Evolutionary conservation across 2,329 filamentous ascomycete genomes (phyloP).

Genomic region (Aurifilum marmelostoma): DNA sequence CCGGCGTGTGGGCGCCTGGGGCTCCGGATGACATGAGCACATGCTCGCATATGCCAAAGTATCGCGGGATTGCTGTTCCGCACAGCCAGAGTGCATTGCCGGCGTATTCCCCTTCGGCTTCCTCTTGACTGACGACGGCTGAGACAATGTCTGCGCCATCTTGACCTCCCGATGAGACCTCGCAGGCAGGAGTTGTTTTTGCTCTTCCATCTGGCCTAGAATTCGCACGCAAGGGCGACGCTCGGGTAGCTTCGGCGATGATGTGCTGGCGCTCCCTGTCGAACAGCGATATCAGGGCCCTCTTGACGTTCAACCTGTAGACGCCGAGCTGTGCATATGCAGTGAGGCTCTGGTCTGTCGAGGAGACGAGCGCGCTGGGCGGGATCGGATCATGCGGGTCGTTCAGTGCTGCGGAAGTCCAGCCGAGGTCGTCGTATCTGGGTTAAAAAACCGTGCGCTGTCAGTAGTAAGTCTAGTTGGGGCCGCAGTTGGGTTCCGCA

Average conservation of each 20-base stretch:
- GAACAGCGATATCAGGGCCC: conserved; percentile 55
- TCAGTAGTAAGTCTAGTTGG: conserved; percentile 16
- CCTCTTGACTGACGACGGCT: neutral
- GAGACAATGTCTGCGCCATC: neutral
- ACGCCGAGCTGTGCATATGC: conserved; percentile 54
- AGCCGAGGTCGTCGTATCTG: conserved; percentile 33
- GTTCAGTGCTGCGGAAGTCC: conserved; percentile 27
- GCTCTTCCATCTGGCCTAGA: neutral
- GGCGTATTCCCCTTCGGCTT: neutral
- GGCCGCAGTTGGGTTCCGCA: neutral
- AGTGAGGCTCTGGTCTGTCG: conserved; percentile 47
- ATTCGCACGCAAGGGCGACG: conserved; percentile 35
- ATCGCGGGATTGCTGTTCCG: conserved; percentile 38
- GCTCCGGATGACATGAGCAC: conserved; percentile 30
- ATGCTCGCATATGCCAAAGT: conserved; percentile 38
- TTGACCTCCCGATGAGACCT: neutral
- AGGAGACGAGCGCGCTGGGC: conserved; percentile 30
- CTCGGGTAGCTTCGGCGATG: conserved; percentile 53
- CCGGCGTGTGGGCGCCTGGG: neutral
- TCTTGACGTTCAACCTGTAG: conserved; percentile 45
- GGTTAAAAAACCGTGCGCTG: neutral
- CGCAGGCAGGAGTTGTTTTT: neutral
- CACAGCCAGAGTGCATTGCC: conserved; percentile 34
- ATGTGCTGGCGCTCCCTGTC: conserved; percentile 52
- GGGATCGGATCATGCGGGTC: conserved; percentile 24